Evolutionary conservation across 2,329 filamentous ascomycete genomes (phyloP).

Genomic region (Penicillium sp.): DNA sequence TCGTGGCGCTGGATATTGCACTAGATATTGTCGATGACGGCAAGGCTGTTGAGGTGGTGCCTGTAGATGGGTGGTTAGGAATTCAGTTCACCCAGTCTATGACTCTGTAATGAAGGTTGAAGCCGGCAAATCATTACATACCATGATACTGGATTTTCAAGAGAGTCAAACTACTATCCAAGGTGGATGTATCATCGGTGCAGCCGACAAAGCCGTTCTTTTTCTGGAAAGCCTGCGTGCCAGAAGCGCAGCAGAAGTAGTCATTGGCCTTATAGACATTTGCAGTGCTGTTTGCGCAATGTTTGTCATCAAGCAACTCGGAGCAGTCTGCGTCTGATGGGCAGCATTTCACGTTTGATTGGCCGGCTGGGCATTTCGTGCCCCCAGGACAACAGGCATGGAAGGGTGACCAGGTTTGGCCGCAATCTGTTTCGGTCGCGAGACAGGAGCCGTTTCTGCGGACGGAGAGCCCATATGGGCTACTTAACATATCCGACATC

Average conservation of each 20-base stretch:
- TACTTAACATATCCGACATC: slow-evolving; percentile 4
- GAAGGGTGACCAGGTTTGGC: slow-evolving; percentile 20
- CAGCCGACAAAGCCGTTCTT: slow-evolving; percentile 16
- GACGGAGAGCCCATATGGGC: slow-evolving; percentile 13
- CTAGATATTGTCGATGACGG: background rate
- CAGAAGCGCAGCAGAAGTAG: slow-evolving; percentile 26
- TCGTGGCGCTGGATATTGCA: background rate
- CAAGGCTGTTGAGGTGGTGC: background rate
- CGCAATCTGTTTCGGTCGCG: slow-evolving; percentile 20
- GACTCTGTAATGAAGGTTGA: background rate
- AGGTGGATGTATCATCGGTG: slow-evolving; percentile 7
- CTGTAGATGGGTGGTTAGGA: background rate
- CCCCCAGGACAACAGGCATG: slow-evolving; percentile 20
- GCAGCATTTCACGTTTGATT: slow-evolving; percentile 22
- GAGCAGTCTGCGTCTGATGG: slow-evolving; percentile 18
- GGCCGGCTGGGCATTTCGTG: slow-evolving; percentile 16
- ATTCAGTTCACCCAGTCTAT: background rate
- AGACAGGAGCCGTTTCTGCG: slow-evolving; percentile 23
- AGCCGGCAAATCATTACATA: background rate
- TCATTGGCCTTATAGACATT: slow-evolving; percentile 25
- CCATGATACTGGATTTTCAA: slow-evolving; percentile 6
- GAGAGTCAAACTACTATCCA: background rate
- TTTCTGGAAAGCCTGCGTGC: slow-evolving; percentile 12
- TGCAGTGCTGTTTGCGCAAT: slow-evolving; percentile 25
- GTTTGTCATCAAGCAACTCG: slow-evolving; percentile 8